Evolutionary conservation across 2,329 filamentous ascomycete species (phyloP).

Genomic region (Colletotrichum nymphaeae): DNA sequence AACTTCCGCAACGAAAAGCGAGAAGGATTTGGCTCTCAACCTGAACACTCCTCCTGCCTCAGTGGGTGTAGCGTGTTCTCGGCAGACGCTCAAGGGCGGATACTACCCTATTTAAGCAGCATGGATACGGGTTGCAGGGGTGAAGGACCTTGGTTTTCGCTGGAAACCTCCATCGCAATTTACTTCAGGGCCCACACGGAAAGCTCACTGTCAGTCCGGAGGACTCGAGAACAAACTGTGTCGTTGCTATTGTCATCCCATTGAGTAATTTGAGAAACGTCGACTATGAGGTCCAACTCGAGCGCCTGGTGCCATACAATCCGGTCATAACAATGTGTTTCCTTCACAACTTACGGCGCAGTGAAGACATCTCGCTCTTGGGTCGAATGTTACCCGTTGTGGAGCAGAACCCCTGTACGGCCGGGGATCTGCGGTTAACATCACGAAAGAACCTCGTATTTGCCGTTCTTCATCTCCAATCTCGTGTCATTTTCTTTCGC

Average conservation of each 20-base stretch:
- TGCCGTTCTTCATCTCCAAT: conserved; percentile 25
- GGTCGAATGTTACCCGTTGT: background rate
- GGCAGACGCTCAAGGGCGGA: background rate
- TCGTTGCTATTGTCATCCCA: too few relatives aligned
- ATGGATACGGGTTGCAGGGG: background rate
- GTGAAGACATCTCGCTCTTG: background rate
- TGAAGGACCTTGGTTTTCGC: background rate
- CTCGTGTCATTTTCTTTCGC: background rate
- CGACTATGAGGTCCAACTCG: background rate
- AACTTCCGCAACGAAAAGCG: background rate
- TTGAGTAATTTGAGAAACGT: background rate
- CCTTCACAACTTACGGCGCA: background rate
- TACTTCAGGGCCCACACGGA: background rate
- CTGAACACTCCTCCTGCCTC: too few relatives aligned
- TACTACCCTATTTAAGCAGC: background rate
- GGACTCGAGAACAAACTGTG: too few relatives aligned
- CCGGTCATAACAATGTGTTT: too few relatives aligned
- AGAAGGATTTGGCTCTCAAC: too few relatives aligned
- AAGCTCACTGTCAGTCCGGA: background rate
- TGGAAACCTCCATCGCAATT: background rate
- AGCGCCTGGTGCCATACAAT: background rate
- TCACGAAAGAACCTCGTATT: conserved; percentile 29
- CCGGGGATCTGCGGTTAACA: conserved; percentile 19
- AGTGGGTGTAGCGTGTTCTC: background rate
- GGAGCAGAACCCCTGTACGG: conserved; percentile 9